A percentile compares a stretch with the other conserved stretches of the same genome.
Conservation (phyloP, 2,329 filamentous ascomycete genomes). For the Aspergillus pseudoglaucus region DNA sequence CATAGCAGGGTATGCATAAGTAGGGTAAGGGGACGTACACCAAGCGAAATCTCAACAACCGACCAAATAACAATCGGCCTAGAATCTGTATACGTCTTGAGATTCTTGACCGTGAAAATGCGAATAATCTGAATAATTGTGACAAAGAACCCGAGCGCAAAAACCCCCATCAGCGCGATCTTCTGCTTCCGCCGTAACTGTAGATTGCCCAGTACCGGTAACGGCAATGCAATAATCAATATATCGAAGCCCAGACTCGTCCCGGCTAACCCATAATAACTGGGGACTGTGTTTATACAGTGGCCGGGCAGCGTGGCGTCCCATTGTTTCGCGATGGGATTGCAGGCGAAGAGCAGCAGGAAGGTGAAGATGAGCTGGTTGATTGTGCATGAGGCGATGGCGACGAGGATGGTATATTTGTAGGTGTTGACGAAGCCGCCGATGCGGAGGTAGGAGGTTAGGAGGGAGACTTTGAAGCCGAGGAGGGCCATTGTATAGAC, state of each 20-base stretch:
- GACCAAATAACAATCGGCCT: constrained; percentile 42
- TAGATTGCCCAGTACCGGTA: constrained; percentile 18
- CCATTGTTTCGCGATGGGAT: constrained; percentile 39
- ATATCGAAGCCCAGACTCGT: constrained; percentile 19
- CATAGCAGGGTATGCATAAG: too few relatives aligned
- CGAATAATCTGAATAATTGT: constrained; percentile 48
- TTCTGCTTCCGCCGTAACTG: constrained; percentile 13
- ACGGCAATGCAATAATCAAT: constrained; percentile 18
- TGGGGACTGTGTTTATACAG: constrained; percentile 37
- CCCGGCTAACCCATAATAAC: constrained; percentile 34
- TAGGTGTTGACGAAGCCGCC: constrained; percentile 34
- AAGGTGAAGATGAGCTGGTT: constrained; percentile 35
- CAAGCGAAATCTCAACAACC: constrained; percentile 40
- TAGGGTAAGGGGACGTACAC: constrained; percentile 16
- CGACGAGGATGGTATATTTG: constrained; percentile 25
- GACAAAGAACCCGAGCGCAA: constrained; percentile 47
- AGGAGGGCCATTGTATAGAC: constrained; percentile 29
- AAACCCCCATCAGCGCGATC: constrained; percentile 38
- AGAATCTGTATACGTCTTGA: constrained; percentile 42
- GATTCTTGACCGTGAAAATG: constrained; percentile 43
- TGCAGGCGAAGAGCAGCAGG: constrained; percentile 19
- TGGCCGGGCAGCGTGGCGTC: constrained; percentile 31
- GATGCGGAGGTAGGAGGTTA: constrained; percentile 44
- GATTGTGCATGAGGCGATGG: constrained; percentile 30
- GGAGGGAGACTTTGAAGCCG: constrained; percentile 43